These are phyloP conservation scores for Cystobasidiaceae sp. DNA, from an alignment of 1,284 basidiomycete genomes.

Conservation along the genomic window DNA sequence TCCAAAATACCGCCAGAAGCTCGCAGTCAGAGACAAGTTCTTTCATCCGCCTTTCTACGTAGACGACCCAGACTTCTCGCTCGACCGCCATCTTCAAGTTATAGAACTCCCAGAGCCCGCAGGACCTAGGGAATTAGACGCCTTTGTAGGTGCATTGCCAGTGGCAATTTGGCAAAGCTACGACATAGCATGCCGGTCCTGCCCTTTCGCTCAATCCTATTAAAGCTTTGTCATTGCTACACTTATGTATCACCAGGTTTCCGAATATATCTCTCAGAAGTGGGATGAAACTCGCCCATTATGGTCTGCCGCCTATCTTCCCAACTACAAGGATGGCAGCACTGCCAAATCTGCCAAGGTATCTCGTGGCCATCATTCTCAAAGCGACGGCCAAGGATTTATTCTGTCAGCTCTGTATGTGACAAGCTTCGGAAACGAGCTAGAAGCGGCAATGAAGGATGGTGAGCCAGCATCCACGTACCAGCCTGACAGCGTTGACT, in stretches of 20 bases:
- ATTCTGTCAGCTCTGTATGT: slow-evolving; percentile 42
- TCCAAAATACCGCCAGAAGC: slow-evolving; percentile 42
- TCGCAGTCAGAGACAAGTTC: slow-evolving; percentile 37
- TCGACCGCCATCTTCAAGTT: slow-evolving; percentile 35
- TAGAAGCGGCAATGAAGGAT: slow-evolving; percentile 39
- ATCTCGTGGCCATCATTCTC: slow-evolving; percentile 43
- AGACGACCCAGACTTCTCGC: slow-evolving; percentile 38
- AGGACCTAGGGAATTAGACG: slow-evolving; percentile 41
- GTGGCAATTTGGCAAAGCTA: too few species aligned
- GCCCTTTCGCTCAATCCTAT: too few species aligned
- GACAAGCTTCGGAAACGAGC: slow-evolving; percentile 42
- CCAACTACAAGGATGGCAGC: slow-evolving; percentile 41
- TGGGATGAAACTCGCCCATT: slow-evolving; percentile 43
- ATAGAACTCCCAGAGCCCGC: slow-evolving; percentile 36
- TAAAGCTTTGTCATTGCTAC: too few species aligned
- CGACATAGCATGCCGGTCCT: too few species aligned
- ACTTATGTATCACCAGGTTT: too few species aligned
- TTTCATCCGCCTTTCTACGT: slow-evolving; percentile 39
- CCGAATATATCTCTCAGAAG: slow-evolving; percentile 33
- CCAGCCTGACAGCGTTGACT: too few species aligned
- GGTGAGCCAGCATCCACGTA: slow-evolving; percentile 2
- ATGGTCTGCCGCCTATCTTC: slow-evolving; percentile 40
- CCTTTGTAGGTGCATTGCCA: too few species aligned
- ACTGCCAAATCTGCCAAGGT: slow-evolving; percentile 39
- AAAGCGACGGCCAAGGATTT: slow-evolving; percentile 45